A percentile compares a stretch with the other conserved stretches of the same genome.
These are phyloP conservation scores for Mortierella alpina DNA, from an alignment of 192 early-diverging fungal genomes.

Conservation along the genomic window DNA sequence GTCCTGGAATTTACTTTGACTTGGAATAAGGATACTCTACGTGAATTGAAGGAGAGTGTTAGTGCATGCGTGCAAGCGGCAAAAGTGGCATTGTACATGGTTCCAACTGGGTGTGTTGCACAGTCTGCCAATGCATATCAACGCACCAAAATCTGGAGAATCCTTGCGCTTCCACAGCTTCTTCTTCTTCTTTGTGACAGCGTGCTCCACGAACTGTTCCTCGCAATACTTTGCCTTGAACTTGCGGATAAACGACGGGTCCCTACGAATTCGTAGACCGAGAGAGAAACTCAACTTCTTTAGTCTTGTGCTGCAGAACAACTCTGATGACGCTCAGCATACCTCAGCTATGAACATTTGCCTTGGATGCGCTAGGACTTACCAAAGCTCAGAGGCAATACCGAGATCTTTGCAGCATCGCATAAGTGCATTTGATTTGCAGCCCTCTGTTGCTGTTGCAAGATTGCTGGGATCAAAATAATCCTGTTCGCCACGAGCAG, in stretches of 20 bases:
- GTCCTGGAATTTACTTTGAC: conserved; percentile 4
- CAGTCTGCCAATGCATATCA: neutral
- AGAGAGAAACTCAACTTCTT: neutral
- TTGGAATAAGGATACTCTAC: conserved; percentile 38
- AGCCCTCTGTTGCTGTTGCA: conserved; percentile 87
- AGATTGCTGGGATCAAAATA: conserved; percentile 82
- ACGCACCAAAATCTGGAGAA: conserved; percentile 39
- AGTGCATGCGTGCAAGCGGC: neutral
- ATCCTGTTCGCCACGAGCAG: conserved; percentile 95
- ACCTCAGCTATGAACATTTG: neutral
- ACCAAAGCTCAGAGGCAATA: conserved; percentile 91
- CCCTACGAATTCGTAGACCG: conserved; percentile 56
- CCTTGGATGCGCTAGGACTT: neutral
- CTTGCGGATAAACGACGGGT: conserved; percentile 86
- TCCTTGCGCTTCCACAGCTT: conserved; percentile 89
- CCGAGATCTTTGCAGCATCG: conserved; percentile 98
- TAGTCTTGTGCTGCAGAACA: no score
- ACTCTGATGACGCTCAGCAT: neutral
- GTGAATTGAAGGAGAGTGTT: neutral
- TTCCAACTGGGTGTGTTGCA: no score
- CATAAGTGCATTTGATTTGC: conserved; percentile 94
- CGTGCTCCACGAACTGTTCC: conserved; percentile 71
- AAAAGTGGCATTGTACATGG: neutral
- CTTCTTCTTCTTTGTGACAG: conserved; percentile 80
- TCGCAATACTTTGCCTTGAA: conserved; percentile 88